A percentile compares a stretch with the other conserved stretches of the same genome.
Conservation (phyloP, 129 eudicot genomes). For the Pulicaria dysenterica region DNA sequence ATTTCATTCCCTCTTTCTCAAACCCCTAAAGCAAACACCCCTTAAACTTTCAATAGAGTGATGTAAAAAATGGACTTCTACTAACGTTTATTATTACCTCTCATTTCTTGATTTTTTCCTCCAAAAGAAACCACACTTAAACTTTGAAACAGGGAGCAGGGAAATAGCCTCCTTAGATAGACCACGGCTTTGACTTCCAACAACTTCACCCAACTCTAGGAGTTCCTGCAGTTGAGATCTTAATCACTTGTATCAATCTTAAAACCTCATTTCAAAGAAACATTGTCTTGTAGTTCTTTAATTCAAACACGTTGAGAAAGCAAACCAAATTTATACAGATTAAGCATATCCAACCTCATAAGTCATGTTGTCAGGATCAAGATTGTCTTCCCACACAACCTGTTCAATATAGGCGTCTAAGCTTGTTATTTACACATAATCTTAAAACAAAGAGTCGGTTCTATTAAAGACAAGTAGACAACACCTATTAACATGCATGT, state of each 20-base stretch:
- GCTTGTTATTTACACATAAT: constrained; percentile 17
- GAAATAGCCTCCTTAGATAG: constrained; percentile 74
- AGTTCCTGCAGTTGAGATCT: constrained; percentile 59
- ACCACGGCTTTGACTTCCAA: constrained; percentile 96
- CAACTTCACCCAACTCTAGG: constrained; percentile 90
- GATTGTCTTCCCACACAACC: constrained; percentile 88
- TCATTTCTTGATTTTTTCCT: constrained; percentile 66
- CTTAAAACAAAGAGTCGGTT: neutral
- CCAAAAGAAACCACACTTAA: constrained; percentile 72
- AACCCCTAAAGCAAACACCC: neutral
- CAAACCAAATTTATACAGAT: constrained; percentile 9
- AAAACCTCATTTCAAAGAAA: neutral
- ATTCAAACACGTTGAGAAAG: constrained; percentile 16
- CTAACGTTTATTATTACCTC: constrained; percentile 49
- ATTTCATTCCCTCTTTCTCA: too few relatives aligned
- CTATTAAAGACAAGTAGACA: too few relatives aligned
- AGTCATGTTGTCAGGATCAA: constrained; percentile 91
- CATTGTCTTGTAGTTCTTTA: neutral
- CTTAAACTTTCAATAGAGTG: neutral
- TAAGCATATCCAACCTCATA: constrained; percentile 64
- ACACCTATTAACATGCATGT: too few relatives aligned
- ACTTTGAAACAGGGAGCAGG: constrained; percentile 73
- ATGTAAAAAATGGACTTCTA: neutral
- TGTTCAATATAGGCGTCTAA: constrained; percentile 34
- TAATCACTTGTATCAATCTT: constrained; percentile 19